phyloP scores from a whole-genome alignment of 2,329 filamentous ascomycete species.

The Aureobasidium sp. region DNA sequence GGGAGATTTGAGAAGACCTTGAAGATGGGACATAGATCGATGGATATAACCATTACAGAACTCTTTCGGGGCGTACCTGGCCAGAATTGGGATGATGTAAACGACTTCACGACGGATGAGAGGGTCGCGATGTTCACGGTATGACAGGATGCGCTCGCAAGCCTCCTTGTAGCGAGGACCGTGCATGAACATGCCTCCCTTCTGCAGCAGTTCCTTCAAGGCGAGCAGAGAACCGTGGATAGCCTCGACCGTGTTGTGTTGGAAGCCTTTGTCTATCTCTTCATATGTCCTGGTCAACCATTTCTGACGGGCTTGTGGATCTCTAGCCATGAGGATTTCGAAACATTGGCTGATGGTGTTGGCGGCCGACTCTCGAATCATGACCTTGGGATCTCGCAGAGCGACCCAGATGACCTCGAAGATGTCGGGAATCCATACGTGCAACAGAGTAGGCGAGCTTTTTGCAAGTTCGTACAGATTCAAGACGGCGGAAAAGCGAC shows the following conservation, averaged over 20 bases:
- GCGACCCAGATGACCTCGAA: slow-evolving; percentile 97
- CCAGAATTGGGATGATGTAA: slow-evolving; percentile 81
- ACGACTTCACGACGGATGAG: slow-evolving; percentile 87
- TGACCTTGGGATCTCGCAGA: slow-evolving; percentile 76
- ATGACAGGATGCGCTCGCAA: slow-evolving; percentile 84
- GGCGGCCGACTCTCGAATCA: slow-evolving; percentile 85
- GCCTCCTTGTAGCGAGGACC: slow-evolving; percentile 76
- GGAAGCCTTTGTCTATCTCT: slow-evolving; percentile 72
- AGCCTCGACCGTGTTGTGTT: slow-evolving; percentile 71
- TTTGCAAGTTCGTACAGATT: slow-evolving; percentile 83
- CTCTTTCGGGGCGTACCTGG: slow-evolving; percentile 83
- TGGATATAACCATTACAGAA: slow-evolving; percentile 84
- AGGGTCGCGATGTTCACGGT: slow-evolving; percentile 85
- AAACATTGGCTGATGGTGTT: slow-evolving; percentile 94
- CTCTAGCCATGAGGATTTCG: slow-evolving; percentile 87
- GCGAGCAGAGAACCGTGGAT: slow-evolving; percentile 92
- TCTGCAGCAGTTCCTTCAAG: slow-evolving; percentile 83
- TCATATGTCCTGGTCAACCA: slow-evolving; percentile 91
- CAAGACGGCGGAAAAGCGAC: slow-evolving; percentile 86
- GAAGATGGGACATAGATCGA: slow-evolving; percentile 94
- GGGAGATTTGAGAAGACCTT: slow-evolving; percentile 86
- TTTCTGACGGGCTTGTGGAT: slow-evolving; percentile 73
- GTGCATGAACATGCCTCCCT: slow-evolving; percentile 99
- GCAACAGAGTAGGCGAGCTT: slow-evolving; percentile 91
- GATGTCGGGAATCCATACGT: slow-evolving; percentile 88